Evolutionary conservation across 1,139 yeast species (phyloP), one percentile per base, ranked within the genome.

Genomic region (Diutina siamensis): DNA sequence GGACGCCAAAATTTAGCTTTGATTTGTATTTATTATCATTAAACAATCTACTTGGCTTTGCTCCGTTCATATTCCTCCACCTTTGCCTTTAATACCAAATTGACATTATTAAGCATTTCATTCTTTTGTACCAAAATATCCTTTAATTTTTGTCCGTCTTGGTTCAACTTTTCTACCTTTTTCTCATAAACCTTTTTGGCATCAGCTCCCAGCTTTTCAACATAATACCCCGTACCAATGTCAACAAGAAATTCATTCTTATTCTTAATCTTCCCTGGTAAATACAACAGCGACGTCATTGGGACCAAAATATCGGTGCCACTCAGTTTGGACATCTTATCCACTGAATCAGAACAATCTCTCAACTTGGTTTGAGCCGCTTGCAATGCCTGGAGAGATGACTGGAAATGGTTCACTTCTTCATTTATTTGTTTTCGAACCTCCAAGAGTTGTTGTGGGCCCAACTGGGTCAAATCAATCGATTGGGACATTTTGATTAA

Each of bases 211-310:
- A 64, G 64, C 64, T 92, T 94, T 55, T 87, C 96, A 28, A 88
- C 94, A 59, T 76, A 92, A 62, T 92, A 92, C 2, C 97, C 97
- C 0, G 98, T 92, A 32, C 99, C 99, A 40, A 92, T 82, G 59
- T 92, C 99, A 17, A 94, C 96, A 63, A 92, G 71, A 55, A 83
- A 92, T 48, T 73, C 78, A 51, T 81, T 75, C 44, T 74, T 74
- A 50, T 81, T 76, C 44, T 72, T 71, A 48, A 76, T 72, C 49
- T 70, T 74, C 2, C 98, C 99, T 1, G 96, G 95, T 25, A 92
- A 83, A 55, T 94, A 92, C 44, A 92, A 68, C 0, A 96, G 86
- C 40, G 89, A 74, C 1, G 97, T 87, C 52, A 94, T 70, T 5
- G 99, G 98, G 1, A 94, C 87, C 52, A 92, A 68, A 33, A 92